Evolutionary conservation across 75 land plant genomes (phyloP).

Genomic region (Picea glauca): DNA sequence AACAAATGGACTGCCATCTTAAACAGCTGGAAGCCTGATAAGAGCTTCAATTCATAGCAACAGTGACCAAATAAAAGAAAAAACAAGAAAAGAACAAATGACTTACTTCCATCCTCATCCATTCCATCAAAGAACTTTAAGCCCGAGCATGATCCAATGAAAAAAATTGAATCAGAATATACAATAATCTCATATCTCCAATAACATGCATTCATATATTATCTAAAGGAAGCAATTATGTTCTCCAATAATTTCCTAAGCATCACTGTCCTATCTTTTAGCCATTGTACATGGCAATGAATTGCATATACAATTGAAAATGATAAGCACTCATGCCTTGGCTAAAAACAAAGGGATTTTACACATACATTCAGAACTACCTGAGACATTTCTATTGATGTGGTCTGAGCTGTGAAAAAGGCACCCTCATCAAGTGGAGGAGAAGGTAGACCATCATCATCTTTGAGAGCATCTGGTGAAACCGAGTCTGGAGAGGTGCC

Average conservation of each 20-base stretch:
- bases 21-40: neutral
- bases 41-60: neutral
- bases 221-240: neutral
- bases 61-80: neutral
- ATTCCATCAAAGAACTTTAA: constrained; percentile 69
- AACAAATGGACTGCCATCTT: neutral
- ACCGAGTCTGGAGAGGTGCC: constrained; percentile 48
- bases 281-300: neutral
- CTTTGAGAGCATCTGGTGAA: constrained; percentile 41
- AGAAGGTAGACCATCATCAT: constrained; percentile 49
- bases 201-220: neutral
- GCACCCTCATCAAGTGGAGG: constrained; percentile 51
- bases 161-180: constrained; percentile 1
- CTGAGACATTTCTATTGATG: constrained; percentile 38
- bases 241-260: neutral
- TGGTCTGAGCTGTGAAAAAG: constrained; percentile 28
- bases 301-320: neutral
- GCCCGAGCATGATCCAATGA: neutral
- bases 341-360: neutral
- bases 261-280: neutral
- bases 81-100: neutral
- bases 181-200: constrained; percentile 2
- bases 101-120: constrained; percentile 87
- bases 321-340: neutral
- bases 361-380: neutral